Conservation (phyloP, 176 grass and related monocot species). For the Musa troglodytarum region DNA sequence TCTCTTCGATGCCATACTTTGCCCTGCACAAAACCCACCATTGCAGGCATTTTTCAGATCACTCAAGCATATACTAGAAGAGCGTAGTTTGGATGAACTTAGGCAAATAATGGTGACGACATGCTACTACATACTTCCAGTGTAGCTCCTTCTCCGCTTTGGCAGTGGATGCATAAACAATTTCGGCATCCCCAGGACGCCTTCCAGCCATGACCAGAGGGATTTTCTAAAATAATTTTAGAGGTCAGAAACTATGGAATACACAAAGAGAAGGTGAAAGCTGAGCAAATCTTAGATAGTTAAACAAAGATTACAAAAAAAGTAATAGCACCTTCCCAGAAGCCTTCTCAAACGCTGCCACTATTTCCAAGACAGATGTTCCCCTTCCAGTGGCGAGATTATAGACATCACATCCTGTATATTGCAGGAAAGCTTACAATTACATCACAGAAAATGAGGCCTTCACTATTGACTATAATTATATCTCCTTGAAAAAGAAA, state of each 20-base stretch:
- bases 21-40: slow-evolving; percentile 32
- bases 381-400: slow-evolving; percentile 89
- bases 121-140: slow-evolving; percentile 53
- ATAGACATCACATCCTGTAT: slow-evolving; percentile 83
- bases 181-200: slow-evolving; percentile 79
- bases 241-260: slow-evolving; percentile 5
- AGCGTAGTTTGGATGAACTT: neutral
- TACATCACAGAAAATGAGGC: neutral
- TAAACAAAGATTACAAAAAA: neutral
- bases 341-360: slow-evolving; percentile 88
- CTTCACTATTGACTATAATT: neutral
- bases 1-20: slow-evolving; percentile 74
- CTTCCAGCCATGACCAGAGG: slow-evolving; percentile 66
- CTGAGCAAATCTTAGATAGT: slow-evolving; percentile 11
- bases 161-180: slow-evolving; percentile 65
- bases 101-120: neutral
- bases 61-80: neutral
- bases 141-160: slow-evolving; percentile 89
- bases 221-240: slow-evolving; percentile 50
- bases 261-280: slow-evolving; percentile 1
- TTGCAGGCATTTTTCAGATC: neutral
- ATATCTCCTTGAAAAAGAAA: no score
- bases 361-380: slow-evolving; percentile 93
- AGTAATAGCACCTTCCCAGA: slow-evolving; percentile 59
- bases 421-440: slow-evolving; percentile 16